Evolutionary conservation across 306 rosid species (phyloP).

Genomic region (Cicer arietinum): DNA sequence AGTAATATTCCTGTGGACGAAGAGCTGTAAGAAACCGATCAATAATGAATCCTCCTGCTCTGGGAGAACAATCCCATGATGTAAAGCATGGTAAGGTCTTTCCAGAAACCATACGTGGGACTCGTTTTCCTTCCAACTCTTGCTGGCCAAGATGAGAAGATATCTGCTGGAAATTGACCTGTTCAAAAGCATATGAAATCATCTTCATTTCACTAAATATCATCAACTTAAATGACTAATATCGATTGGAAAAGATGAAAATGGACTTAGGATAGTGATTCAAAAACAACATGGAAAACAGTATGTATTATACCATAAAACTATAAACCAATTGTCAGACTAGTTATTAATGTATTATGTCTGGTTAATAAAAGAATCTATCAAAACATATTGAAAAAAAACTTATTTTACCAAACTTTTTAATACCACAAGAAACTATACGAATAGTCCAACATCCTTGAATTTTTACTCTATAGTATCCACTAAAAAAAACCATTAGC

Average conservation of each 20-base stretch:
- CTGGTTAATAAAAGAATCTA: not conserved
- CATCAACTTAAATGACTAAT: not conserved
- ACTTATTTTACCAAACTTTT: conserved; percentile 1
- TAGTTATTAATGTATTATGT: not conserved
- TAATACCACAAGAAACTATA: conserved; percentile 5
- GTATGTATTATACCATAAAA: not conserved
- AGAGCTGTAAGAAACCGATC: conserved; percentile 98
- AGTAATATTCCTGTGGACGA: conserved; percentile 93
- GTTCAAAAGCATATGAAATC: conserved; percentile 48
- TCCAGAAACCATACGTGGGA: conserved; percentile 98
- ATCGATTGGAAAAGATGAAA: not conserved
- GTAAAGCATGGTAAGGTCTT: conserved; percentile 91
- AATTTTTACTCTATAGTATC: not conserved
- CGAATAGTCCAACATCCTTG: not conserved
- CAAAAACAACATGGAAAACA: conserved; percentile 9
- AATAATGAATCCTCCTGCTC: conserved; percentile 92
- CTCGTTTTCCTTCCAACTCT: conserved; percentile 93
- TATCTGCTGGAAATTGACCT: conserved; percentile 97
- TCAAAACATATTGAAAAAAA: conserved; percentile 9
- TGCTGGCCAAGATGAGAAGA: conserved; percentile 97
- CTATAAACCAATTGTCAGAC: conserved; percentile 28
- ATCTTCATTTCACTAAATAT: conserved; percentile 12
- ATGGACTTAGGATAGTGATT: not conserved
- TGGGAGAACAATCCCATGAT: conserved; percentile 96
- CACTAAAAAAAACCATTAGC: not conserved